Percentiles rank a stretch among this genome's conserved stretches.
These are phyloP conservation scores for Magnolia kwangsiensis DNA, from an alignment of 164 flowering plant genomes.

Conservation along the genomic window DNA sequence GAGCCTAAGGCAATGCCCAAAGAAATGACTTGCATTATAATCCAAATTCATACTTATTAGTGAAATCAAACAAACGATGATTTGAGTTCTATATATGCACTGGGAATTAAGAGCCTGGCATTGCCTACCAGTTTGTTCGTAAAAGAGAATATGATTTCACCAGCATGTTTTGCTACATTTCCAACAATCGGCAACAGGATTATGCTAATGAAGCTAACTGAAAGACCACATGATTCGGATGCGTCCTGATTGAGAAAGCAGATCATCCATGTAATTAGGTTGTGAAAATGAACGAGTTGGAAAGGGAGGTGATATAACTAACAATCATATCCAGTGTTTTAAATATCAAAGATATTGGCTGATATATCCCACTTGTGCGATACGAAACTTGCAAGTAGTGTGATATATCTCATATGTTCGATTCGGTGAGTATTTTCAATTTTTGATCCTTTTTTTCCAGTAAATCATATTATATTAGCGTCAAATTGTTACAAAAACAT, in stretches of 20 bases:
- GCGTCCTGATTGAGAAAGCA: conserved; percentile 45
- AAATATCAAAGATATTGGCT: too few relatives aligned
- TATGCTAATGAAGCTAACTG: conserved; percentile 83
- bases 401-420: too few relatives aligned
- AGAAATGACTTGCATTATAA: conserved; percentile 71
- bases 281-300: background rate
- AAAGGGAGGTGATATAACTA: background rate
- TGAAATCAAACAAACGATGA: background rate
- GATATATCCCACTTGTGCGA: too few relatives aligned
- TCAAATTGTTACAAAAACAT: too few relatives aligned
- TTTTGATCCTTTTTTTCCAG: too few relatives aligned
- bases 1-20: conserved; percentile 90
- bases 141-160: conserved; percentile 79
- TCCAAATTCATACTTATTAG: background rate
- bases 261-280: background rate
- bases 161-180: conserved; percentile 94
- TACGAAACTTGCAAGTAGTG: too few relatives aligned
- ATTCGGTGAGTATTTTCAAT: too few relatives aligned
- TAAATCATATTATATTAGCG: too few relatives aligned
- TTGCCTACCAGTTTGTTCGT: conserved; percentile 84
- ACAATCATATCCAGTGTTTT: background rate
- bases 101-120: background rate
- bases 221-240: conserved; percentile 78
- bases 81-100: background rate
- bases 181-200: conserved; percentile 90